Conservation (phyloP, 169 alveolate species). For the Cryptosporidium bovis region DNA sequence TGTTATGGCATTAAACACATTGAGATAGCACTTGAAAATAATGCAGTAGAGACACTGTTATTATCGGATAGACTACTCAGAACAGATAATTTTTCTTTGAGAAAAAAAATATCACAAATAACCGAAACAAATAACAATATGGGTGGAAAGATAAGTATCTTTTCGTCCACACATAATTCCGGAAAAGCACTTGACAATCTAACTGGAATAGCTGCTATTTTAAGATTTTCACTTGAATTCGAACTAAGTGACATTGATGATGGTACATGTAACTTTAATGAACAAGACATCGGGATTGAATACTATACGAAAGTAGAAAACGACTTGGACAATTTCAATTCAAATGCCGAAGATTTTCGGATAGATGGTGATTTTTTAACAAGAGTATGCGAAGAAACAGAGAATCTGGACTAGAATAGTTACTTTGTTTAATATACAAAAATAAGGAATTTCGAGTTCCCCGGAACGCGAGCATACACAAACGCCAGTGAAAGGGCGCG, state of each 20-base stretch:
- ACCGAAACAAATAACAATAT: conserved; percentile 32
- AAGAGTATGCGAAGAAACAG: background rate
- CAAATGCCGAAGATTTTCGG: background rate
- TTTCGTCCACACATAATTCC: conserved; percentile 42
- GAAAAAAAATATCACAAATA: conserved; percentile 17
- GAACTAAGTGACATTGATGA: conserved; percentile 2
- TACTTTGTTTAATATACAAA: too few species aligned
- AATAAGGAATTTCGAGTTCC: too few species aligned
- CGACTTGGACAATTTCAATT: background rate
- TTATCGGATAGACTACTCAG: conserved; percentile 26
- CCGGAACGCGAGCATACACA: too few species aligned
- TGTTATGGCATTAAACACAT: conserved; percentile 48
- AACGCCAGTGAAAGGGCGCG: too few species aligned
- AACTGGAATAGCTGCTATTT: conserved; percentile 69
- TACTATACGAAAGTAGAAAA: background rate
- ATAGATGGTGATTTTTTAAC: background rate
- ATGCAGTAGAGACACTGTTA: conserved; percentile 51
- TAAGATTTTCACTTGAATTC: conserved; percentile 25
- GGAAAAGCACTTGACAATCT: conserved; percentile 40
- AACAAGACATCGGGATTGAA: background rate
- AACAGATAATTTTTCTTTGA: background rate
- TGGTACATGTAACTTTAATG: background rate
- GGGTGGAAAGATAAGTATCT: conserved; percentile 45
- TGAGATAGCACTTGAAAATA: conserved; percentile 35
- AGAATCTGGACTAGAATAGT: background rate